Conservation (phyloP, 192 early-diverging fungal species). For the Ambispora gerdemannii region DNA sequence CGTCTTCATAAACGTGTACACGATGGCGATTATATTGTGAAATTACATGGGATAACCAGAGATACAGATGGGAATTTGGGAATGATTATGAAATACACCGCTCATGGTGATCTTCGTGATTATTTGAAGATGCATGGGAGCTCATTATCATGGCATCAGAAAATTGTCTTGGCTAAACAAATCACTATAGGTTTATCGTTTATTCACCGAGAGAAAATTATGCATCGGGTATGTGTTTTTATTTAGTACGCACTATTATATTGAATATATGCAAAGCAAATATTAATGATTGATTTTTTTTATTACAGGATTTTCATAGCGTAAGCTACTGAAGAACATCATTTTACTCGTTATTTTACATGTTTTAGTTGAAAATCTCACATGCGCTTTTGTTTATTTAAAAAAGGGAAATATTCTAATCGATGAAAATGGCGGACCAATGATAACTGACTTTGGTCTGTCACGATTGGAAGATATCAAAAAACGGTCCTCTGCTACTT, state of each 20-base stretch:
- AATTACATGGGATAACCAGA: slow-evolving; percentile 44
- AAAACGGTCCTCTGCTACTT: slow-evolving; percentile 20
- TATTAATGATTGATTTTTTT: not conserved
- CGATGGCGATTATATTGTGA: slow-evolving; percentile 44
- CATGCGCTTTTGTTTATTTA: slow-evolving; percentile 7
- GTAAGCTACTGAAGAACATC: not conserved
- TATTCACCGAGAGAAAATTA: slow-evolving; percentile 44
- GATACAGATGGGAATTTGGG: slow-evolving; percentile 32
- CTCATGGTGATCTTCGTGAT: slow-evolving; percentile 42
- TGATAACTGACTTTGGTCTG: slow-evolving; percentile 46
- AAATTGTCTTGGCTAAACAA: slow-evolving; percentile 39
- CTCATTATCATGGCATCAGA: slow-evolving; percentile 39
- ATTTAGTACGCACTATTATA: not conserved
- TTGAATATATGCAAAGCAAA: not conserved
- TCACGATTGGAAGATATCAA: slow-evolving; percentile 38
- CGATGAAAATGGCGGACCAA: slow-evolving; percentile 39
- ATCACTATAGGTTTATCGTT: slow-evolving; percentile 41
- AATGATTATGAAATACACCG: slow-evolving; percentile 46
- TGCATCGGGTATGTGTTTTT: slow-evolving; percentile 33
- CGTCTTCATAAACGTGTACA: slow-evolving; percentile 42
- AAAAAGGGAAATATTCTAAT: slow-evolving; percentile 45
- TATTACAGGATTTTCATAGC: not conserved
- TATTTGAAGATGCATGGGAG: slow-evolving; percentile 39
- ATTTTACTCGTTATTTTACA: not conserved
- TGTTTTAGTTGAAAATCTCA: not conserved